Evolutionary conservation across 495 filamentous ascomycete genomes (phyloP).

Genomic region (Tuber aestivum): DNA sequence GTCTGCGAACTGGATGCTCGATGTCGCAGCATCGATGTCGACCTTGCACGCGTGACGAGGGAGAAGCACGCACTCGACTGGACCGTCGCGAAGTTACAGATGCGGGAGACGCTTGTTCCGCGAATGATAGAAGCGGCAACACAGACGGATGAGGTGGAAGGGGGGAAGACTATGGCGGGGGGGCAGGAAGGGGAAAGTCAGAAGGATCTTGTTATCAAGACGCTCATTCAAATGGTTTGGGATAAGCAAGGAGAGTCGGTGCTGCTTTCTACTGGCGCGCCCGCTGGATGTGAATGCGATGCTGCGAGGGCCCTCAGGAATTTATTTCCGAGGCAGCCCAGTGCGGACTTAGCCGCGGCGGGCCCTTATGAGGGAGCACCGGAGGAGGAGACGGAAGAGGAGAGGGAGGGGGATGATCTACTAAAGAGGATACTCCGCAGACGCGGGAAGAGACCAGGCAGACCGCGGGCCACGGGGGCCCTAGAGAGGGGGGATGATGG

Average conservation of each 20-base stretch:
- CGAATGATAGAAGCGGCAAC: slow-evolving; percentile 15
- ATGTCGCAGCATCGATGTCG: slow-evolving; percentile 22
- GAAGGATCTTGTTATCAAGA: slow-evolving; percentile 20
- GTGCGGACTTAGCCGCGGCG: neutral
- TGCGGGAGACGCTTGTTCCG: slow-evolving; percentile 15
- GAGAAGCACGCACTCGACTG: slow-evolving; percentile 22
- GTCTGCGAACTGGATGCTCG: slow-evolving; percentile 22
- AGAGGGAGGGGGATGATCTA: neutral
- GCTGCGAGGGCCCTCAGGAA: slow-evolving; percentile 15
- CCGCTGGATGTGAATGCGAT: slow-evolving; percentile 20
- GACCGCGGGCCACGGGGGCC: neutral
- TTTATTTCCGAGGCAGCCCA: slow-evolving; percentile 3
- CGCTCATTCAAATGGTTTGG: slow-evolving; percentile 23
- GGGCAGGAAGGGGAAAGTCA: neutral
- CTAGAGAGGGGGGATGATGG: neutral
- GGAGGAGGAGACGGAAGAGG: slow-evolving; percentile 19
- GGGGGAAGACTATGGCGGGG: neutral
- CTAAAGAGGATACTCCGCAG: neutral
- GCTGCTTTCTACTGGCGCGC: slow-evolving; percentile 1
- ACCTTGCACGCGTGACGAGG: slow-evolving; percentile 15
- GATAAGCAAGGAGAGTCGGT: slow-evolving; percentile 12
- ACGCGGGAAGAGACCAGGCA: slow-evolving; percentile 7
- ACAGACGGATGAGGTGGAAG: slow-evolving; percentile 17
- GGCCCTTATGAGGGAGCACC: neutral
- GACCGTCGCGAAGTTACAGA: slow-evolving; percentile 8